Conservation (phyloP, 2,329 filamentous ascomycete species). For the Diaporthe sp. region DNA sequence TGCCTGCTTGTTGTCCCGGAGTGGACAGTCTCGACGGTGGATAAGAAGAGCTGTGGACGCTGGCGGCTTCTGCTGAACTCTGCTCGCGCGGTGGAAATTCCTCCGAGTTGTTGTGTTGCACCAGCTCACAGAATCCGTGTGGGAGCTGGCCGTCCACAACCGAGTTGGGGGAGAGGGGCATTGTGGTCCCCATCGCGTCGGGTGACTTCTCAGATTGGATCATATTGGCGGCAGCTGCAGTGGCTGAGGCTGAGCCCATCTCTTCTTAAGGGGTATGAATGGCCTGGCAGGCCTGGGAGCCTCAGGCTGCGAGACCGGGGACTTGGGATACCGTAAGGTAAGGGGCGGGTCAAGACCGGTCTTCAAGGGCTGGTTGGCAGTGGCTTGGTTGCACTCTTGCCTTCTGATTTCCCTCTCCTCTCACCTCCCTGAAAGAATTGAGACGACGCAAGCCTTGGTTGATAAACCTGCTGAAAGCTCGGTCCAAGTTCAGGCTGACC, state of each 20-base stretch:
- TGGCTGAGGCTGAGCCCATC: constrained; percentile 27
- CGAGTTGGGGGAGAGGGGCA: constrained; percentile 61
- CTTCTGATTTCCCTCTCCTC: constrained; percentile 19
- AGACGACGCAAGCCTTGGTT: constrained; percentile 33
- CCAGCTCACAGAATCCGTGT: constrained; percentile 57
- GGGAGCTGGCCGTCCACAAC: constrained; percentile 53
- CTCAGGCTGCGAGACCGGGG: constrained; percentile 25
- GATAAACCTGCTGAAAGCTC: constrained; percentile 30
- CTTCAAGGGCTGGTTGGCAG: constrained; percentile 7
- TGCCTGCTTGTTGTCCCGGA: constrained; percentile 49
- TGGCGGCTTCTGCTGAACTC: constrained; percentile 44
- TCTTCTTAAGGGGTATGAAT: constrained; percentile 23
- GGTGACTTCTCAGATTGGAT: constrained; percentile 32
- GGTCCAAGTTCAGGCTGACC: constrained; percentile 21
- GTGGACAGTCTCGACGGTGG: constrained; percentile 54
- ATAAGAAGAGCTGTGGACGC: constrained; percentile 50
- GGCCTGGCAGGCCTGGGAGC: constrained; percentile 2
- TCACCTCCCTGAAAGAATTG: constrained; percentile 29
- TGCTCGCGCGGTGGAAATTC: constrained; percentile 45
- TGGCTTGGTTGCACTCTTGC: constrained; percentile 17
- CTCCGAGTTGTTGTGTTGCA: constrained; percentile 56
- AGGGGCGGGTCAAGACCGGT: constrained; percentile 17
- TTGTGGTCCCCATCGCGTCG: constrained; percentile 52
- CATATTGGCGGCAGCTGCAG: constrained; percentile 37
- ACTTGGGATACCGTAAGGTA: constrained; percentile 19